Evolutionary conservation across 331 rosid species (phyloP), one percentile per base, ranked within the genome.

Genomic region (Malus hybrid): DNA sequence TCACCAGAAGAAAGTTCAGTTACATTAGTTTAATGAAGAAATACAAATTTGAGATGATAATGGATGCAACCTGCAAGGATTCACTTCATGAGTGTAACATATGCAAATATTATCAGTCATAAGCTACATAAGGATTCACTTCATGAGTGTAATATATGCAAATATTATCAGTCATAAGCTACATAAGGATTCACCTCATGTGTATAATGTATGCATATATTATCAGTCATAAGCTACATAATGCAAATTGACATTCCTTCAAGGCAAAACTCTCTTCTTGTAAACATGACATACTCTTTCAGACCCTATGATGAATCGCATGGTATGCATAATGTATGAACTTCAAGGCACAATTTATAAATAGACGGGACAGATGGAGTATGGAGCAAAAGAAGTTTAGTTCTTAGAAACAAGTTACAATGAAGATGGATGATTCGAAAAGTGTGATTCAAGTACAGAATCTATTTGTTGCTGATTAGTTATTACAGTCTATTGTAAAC

Each of bases 21-120:
- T 30, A 46, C 69, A 69, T 42, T 70, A 53, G 22, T 77, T 55
- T 44, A 57, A 63, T 26, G 66, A 19, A 61, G 6, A 76, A 62
- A 32, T 52, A 62, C 16, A 66, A 53, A n/a, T 29, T 34, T 73
- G 34, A 66, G 81, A 55, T 75, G 55, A 66, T 18, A 65, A 55
- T 58, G 29, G 22, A 72, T 60, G 50, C 53, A 19, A 67, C 58
- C 46, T 4, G 24, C 48, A 60, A 66, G 63, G 68, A 24, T 22
- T 70, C 36, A 58, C 72, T 75, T 72, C 78, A 65, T 48, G 73
- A 76, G 70, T 39, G 46, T 63, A 75, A 52, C 66, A 20, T 34
- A 34, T 55, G 71, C 39, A 62, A 58, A 50, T 48, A 67, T 75
- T 50, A 64, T 79, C 72, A 56, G 61, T 77, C 72, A 72, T 72